Evolutionary conservation across 2,329 filamentous ascomycete genomes (phyloP), one percentile per base, ranked within the genome.

Genomic region (Fusarium foetens): DNA sequence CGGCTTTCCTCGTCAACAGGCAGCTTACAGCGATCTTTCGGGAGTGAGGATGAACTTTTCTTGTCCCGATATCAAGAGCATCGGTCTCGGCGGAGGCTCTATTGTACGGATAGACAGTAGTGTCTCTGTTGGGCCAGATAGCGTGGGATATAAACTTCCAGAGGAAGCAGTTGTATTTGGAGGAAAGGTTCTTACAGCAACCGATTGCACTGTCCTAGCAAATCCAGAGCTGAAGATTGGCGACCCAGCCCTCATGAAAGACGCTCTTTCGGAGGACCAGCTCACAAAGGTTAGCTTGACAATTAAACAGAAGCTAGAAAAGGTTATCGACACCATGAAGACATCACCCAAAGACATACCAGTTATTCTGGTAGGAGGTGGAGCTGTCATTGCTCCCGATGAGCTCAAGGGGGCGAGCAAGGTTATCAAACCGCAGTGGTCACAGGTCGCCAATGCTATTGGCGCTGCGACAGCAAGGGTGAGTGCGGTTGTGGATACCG

Each of bases 21-120:
- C 89, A 9, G 88, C 89, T 0, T 91, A 89, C 68, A 90, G 87
- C 38, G 86, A 90, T 36, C 81, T 92, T 5, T 87, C 87, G 0
- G 90, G 90, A 0, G 88, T 92, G 4, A 84, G 89, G 12, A 89
- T 89, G 81, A 91, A 92, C 75, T 87, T 87, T 75, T 83, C 85
- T 39, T 88, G 81, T 53, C 88, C 88, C 0, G 87, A 90, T 66
- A 84, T 90, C 57, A 88, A 87, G 72, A 89, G 85, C 58, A 89
- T 91, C 45, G 89, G 88, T 0, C 82, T 91, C 0, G 89, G 88
- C 4, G 88, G 88, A 31, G 88, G 88, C 0, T 89, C 87, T 0
- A 84, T 90, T 12, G 84, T 90, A 11, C 80, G 85, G 7, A 76
- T 71, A 23, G 69, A 75, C n/a, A 79, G 80, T 27, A 63, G 78